Conservation (phyloP, 306 rosid genomes). For the Prunus mira region DNA sequence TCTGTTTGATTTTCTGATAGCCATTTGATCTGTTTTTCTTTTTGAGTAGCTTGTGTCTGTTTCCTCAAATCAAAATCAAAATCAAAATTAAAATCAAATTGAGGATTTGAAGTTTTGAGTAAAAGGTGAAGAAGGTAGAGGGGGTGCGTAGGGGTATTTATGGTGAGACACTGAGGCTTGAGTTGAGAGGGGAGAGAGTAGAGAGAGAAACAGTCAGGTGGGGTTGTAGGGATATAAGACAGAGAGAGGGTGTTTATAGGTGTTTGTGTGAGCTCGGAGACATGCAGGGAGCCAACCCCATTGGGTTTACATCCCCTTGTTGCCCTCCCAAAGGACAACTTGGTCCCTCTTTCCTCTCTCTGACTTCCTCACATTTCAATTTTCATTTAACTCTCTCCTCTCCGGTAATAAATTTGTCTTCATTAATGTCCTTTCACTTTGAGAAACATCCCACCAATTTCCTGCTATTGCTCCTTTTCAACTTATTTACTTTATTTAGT, state of each 20-base stretch:
- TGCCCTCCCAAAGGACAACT: constrained; percentile 47
- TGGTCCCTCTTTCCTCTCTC: constrained; percentile 38
- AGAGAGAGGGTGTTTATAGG: constrained; percentile 32
- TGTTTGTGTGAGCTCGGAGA: constrained; percentile 21
- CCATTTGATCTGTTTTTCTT: constrained; percentile 38
- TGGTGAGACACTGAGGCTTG: constrained; percentile 10
- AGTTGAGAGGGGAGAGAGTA: not conserved
- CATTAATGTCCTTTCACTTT: not conserved
- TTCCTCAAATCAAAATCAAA: not conserved
- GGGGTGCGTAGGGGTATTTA: constrained; percentile 51
- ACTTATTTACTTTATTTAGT: constrained; percentile 1
- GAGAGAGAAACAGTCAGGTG: constrained; percentile 43
- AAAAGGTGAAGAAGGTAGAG: constrained; percentile 1
- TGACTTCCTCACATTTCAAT: not conserved
- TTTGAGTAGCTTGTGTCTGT: not conserved
- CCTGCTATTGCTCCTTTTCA: constrained; percentile 18
- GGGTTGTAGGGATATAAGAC: constrained; percentile 51
- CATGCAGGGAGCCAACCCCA: constrained; percentile 31
- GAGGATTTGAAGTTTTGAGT: not conserved
- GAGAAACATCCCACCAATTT: constrained; percentile 48
- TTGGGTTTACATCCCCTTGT: constrained; percentile 35
- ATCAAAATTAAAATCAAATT: too few species aligned
- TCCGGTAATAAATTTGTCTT: not conserved
- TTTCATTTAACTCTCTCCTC: not conserved
- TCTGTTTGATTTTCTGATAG: constrained; percentile 49